phyloP scores from a whole-genome alignment of 2,329 filamentous ascomycete genomes.

The Colletotrichum plurivorum region DNA sequence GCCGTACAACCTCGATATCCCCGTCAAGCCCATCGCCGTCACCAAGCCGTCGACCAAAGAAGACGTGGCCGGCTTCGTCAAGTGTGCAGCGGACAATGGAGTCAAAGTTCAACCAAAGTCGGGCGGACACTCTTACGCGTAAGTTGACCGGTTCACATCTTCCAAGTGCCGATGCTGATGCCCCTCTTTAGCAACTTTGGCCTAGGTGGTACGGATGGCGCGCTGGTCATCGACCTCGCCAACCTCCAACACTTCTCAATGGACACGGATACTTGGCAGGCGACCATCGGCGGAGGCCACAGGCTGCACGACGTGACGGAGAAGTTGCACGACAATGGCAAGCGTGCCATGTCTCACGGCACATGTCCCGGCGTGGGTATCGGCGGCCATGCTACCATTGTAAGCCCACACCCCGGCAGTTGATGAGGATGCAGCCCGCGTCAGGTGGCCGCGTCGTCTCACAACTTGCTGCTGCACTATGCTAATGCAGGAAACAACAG shows the following conservation, averaged over 20 bases:
- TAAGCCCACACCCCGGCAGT: slow-evolving; percentile 48
- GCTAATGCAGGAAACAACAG: slow-evolving; percentile 47
- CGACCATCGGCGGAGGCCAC: slow-evolving; percentile 68
- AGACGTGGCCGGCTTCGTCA: slow-evolving; percentile 70
- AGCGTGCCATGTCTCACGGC: slow-evolving; percentile 72
- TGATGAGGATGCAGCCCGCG: not conserved
- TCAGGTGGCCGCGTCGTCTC: slow-evolving; percentile 8
- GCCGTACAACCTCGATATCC: slow-evolving; percentile 66
- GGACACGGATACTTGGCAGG: slow-evolving; percentile 65
- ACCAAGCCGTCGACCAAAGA: slow-evolving; percentile 66
- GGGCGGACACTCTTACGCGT: slow-evolving; percentile 76
- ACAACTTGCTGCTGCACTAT: slow-evolving; percentile 4
- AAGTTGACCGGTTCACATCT: slow-evolving; percentile 42
- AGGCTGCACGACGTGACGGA: slow-evolving; percentile 66
- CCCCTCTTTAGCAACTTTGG: slow-evolving; percentile 53
- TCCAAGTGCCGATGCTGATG: not conserved
- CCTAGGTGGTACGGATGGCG: slow-evolving; percentile 65
- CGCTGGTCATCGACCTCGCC: slow-evolving; percentile 67
- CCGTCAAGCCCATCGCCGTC: slow-evolving; percentile 68
- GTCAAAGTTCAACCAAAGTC: slow-evolving; percentile 73
- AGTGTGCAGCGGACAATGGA: slow-evolving; percentile 65
- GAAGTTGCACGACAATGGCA: slow-evolving; percentile 64
- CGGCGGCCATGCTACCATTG: slow-evolving; percentile 71
- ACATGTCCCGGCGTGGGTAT: slow-evolving; percentile 72
- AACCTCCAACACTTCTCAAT: slow-evolving; percentile 68